A percentile compares a stretch with the other conserved stretches of the same genome.
These are phyloP conservation scores for Ustilago hordei DNA, from an alignment of 1,284 basidiomycete genomes.

Conservation along the genomic window DNA sequence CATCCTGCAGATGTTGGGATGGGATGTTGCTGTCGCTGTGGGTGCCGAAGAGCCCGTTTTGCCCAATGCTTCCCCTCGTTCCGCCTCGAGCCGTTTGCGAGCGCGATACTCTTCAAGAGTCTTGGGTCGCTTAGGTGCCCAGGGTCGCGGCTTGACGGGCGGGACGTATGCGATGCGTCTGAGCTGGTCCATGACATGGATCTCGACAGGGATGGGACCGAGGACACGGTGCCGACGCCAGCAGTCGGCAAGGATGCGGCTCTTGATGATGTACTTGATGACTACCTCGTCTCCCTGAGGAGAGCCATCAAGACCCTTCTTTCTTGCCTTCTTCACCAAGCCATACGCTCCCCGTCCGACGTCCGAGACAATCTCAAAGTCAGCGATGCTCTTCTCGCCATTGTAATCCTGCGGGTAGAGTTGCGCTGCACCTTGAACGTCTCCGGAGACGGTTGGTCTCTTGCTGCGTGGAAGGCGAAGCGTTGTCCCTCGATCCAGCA, in stretches of 20 bases:
- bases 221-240: conserved; percentile 94
- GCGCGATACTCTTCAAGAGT: conserved; percentile 44
- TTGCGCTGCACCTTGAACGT: conserved; percentile 9
- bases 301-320: conserved; percentile 78
- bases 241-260: conserved; percentile 95
- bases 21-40: conserved; percentile 65
- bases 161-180: conserved; percentile 76
- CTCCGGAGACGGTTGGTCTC: conserved; percentile 31
- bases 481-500: conserved; percentile 25
- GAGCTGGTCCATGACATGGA: conserved; percentile 90
- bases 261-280: conserved; percentile 99
- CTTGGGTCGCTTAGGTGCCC: conserved; percentile 40
- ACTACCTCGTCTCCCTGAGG: conserved; percentile 75
- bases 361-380: conserved; percentile 62
- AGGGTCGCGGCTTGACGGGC: conserved; percentile 51
- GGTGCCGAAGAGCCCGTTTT: conserved; percentile 1
- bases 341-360: conserved; percentile 91
- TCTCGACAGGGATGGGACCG: conserved; percentile 98
- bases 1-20: conserved; percentile 91
- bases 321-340: conserved; percentile 88
- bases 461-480: conserved; percentile 47
- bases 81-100: conserved; percentile 27
- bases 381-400: conserved; percentile 48
- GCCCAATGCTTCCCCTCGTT: conserved; percentile 11
- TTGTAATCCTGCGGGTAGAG: conserved; percentile 28